phyloP scores from a whole-genome alignment of 1,284 basidiomycete genomes.

The Ceratobasidium sp. region DNA sequence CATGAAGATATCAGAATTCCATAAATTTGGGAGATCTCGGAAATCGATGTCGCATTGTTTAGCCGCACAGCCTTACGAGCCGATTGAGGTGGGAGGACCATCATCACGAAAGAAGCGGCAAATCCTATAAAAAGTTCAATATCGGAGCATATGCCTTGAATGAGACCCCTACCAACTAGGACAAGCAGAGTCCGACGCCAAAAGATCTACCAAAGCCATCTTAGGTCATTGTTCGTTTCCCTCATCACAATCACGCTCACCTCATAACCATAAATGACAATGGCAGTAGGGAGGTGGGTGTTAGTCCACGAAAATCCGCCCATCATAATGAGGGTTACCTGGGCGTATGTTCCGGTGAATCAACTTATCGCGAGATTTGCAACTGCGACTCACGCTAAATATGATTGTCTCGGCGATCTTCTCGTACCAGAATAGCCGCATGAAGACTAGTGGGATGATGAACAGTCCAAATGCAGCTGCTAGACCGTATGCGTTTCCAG shows the following conservation, averaged over 20 bases:
- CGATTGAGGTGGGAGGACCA: conserved; percentile 60
- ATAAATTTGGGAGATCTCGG: conserved; percentile 53
- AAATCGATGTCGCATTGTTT: conserved; percentile 55
- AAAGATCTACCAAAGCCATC: conserved; percentile 60
- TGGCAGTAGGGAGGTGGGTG: conserved; percentile 59
- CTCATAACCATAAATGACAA: conserved; percentile 56
- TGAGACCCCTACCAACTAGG: conserved; percentile 52
- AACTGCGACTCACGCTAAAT: conserved; percentile 47
- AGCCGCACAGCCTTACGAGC: conserved; percentile 58
- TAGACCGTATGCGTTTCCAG: conserved; percentile 64
- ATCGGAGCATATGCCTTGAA: neutral
- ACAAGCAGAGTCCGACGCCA: conserved; percentile 60
- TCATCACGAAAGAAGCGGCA: conserved; percentile 56
- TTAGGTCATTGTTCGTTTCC: conserved; percentile 55
- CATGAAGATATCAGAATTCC: conserved; percentile 55
- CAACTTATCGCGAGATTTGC: neutral
- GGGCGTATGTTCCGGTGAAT: conserved; percentile 50
- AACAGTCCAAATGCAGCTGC: conserved; percentile 60
- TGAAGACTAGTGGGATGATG: conserved; percentile 59
- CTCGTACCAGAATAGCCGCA: conserved; percentile 60
- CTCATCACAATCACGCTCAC: no score
- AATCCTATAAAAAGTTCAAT: conserved; percentile 47
- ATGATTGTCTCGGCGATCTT: conserved; percentile 53
- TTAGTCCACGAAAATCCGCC: conserved; percentile 70
- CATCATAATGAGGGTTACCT: conserved; percentile 54